Evolutionary conservation across 140 eudicot species (phyloP).

Genomic region (Cichorium intybus): DNA sequence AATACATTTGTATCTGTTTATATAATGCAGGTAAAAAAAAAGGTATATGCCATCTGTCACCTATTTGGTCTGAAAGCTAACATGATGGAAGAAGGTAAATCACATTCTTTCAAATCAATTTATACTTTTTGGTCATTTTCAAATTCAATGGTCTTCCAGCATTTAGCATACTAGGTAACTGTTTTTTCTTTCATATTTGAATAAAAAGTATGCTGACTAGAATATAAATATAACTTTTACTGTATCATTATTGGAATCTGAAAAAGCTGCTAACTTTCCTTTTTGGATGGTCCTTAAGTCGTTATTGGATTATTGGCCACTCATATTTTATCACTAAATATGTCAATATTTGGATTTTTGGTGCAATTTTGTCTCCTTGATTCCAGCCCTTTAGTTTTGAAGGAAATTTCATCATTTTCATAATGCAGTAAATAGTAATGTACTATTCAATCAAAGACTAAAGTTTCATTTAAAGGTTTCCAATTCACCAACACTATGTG

Average conservation of each 20-base stretch:
- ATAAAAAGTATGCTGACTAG: background rate
- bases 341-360: constrained; percentile 8
- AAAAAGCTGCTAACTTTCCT: constrained; percentile 22
- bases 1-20: too few species aligned
- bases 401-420: background rate
- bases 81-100: too few species aligned
- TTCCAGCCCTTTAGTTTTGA: constrained; percentile 8
- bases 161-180: constrained; percentile 17
- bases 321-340: constrained; percentile 22
- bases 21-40: too few species aligned
- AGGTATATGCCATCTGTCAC: too few species aligned
- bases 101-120: background rate
- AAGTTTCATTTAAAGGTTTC: constrained; percentile 16
- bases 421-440: constrained; percentile 21
- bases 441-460: constrained; percentile 10
- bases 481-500: constrained; percentile 23
- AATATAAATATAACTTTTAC: constrained; percentile 3
- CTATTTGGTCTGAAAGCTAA: too few species aligned
- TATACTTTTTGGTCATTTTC: constrained; percentile 11
- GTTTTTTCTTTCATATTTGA: background rate
- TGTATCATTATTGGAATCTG: constrained; percentile 23
- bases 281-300: background rate
- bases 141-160: constrained; percentile 9
- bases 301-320: constrained; percentile 14
- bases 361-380: constrained; percentile 25